Conservation (phyloP, 148 eudicot species). For the Rhododendron ferrugineum region DNA sequence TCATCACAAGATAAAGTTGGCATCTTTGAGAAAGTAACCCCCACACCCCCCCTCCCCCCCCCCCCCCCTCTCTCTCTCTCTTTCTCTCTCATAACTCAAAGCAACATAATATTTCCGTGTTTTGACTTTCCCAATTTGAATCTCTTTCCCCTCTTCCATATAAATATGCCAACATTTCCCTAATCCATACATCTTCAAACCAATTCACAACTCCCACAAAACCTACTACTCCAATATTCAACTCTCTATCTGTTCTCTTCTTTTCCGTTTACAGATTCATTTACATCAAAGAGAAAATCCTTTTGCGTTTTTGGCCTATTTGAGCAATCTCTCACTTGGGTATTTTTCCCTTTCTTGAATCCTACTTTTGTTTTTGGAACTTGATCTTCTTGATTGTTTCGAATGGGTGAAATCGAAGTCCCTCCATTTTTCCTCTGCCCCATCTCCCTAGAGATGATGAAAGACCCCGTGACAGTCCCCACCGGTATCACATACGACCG, state of each 20-base stretch:
- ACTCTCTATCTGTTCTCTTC: background rate
- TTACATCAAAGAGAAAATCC: no score
- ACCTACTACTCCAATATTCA: constrained; percentile 1
- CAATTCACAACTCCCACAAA: background rate
- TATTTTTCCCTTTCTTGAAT: no score
- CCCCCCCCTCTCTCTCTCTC: constrained; percentile 22
- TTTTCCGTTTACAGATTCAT: background rate
- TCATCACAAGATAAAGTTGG: background rate
- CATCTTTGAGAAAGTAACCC: constrained; percentile 18
- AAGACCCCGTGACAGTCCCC: constrained; percentile 70
- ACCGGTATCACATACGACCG: constrained; percentile 88
- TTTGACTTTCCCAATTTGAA: constrained; percentile 35
- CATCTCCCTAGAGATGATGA: constrained; percentile 81
- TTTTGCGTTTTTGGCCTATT: no score
- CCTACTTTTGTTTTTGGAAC: no score
- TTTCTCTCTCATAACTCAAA: background rate
- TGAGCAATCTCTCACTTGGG: no score
- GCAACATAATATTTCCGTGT: constrained; percentile 28
- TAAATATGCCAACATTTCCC: background rate
- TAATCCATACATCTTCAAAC: background rate
- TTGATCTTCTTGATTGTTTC: no score
- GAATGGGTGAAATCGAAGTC: constrained; percentile 34
- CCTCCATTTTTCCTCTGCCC: constrained; percentile 81
- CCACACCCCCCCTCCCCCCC: no score
- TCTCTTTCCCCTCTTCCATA: constrained; percentile 5